Evolutionary conservation across 1,284 basidiomycete genomes (phyloP).

Genomic region (Tetrapyrgos nigripes): DNA sequence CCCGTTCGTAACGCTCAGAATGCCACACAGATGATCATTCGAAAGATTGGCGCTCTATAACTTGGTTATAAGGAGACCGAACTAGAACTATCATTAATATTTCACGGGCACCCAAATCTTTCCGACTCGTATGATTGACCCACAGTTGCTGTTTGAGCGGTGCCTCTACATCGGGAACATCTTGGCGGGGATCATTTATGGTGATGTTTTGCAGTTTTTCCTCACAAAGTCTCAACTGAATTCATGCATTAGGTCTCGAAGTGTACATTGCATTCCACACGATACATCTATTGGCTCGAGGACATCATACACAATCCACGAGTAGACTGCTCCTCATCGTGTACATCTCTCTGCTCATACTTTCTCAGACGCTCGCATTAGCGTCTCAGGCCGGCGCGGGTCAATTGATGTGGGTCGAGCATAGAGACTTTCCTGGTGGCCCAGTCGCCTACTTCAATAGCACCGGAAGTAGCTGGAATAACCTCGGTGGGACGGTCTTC

Average conservation of each 20-base stretch:
- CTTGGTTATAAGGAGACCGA: too few species aligned
- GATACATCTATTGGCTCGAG: background rate
- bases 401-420: constrained; percentile 1
- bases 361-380: background rate
- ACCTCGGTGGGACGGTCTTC: background rate
- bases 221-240: background rate
- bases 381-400: background rate
- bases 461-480: background rate
- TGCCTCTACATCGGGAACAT: constrained; percentile 7
- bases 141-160: constrained; percentile 8
- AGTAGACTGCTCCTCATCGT: background rate
- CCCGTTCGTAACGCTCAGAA: too few species aligned
- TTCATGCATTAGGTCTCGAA: background rate
- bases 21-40: too few species aligned
- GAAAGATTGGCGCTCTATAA: too few species aligned
- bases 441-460: background rate
- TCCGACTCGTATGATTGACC: too few species aligned
- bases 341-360: background rate
- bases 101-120: too few species aligned
- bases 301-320: background rate
- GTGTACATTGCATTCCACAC: background rate
- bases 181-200: constrained; percentile 1
- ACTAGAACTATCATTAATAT: too few species aligned
- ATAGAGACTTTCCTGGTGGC: background rate
- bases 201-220: background rate